These are phyloP conservation scores for Durio zibethinus DNA, from an alignment of 345 rosid genomes.

Conservation along the genomic window DNA sequence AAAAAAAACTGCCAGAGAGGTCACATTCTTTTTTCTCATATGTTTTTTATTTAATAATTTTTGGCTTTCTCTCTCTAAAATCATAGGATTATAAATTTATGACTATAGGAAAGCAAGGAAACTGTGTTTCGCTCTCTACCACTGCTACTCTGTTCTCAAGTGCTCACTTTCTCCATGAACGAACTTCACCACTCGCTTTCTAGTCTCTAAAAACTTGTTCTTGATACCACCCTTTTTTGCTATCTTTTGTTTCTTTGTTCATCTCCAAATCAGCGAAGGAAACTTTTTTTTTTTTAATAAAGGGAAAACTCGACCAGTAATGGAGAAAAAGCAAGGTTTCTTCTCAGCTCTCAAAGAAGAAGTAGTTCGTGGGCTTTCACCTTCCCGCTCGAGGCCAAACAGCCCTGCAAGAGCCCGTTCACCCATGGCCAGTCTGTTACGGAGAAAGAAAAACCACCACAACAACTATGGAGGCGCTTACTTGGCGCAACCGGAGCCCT, in stretches of 20 bases:
- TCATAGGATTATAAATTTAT: not conserved
- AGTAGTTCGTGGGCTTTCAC: constrained; percentile 79
- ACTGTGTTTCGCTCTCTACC: not conserved
- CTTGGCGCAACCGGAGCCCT: constrained; percentile 42
- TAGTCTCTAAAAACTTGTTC: not conserved
- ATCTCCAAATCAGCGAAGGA: not conserved
- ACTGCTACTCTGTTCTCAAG: not conserved
- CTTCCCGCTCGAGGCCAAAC: constrained; percentile 62
- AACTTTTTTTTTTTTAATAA: not conserved
- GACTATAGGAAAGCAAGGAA: not conserved
- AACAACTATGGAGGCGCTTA: constrained; percentile 24
- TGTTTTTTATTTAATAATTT: not conserved
- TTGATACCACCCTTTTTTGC: not conserved
- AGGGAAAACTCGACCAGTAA: constrained; percentile 8
- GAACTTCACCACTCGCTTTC: not conserved
- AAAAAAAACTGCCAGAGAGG: not conserved
- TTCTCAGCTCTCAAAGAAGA: constrained; percentile 83
- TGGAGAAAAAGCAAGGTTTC: constrained; percentile 92
- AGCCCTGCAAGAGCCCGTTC: constrained; percentile 60
- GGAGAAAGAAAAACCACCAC: constrained; percentile 44
- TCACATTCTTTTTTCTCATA: not conserved
- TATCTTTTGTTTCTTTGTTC: not conserved
- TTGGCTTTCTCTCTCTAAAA: not conserved
- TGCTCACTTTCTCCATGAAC: constrained; percentile 5
- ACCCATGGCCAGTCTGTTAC: constrained; percentile 45